phyloP scores from a whole-genome alignment of 2,329 filamentous ascomycete species.

The Apiospora kogelbergensis region DNA sequence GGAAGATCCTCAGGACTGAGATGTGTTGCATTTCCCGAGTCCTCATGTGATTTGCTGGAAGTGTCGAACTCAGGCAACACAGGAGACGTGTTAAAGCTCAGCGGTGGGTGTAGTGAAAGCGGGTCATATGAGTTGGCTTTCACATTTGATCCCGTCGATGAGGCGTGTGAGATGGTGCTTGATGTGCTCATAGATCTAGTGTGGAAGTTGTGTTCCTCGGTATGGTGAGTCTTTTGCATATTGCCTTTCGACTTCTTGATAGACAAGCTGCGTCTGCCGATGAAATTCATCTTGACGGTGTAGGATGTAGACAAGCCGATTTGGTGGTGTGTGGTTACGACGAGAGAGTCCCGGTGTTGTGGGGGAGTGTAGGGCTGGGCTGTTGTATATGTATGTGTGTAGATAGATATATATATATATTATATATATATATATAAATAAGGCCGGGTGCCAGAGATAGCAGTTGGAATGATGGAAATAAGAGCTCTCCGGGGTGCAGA shows the following conservation, averaged over 20 bases:
- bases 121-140: slow-evolving; percentile 24
- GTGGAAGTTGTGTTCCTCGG: slow-evolving; percentile 9
- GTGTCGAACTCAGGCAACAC: slow-evolving; percentile 23
- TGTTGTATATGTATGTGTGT: too few species aligned
- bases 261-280: background rate
- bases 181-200: slow-evolving; percentile 14
- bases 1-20: background rate
- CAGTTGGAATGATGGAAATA: background rate
- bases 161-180: slow-evolving; percentile 27
- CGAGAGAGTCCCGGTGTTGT: background rate
- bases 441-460: background rate
- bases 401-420: too few species aligned
- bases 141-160: slow-evolving; percentile 22
- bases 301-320: background rate
- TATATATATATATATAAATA: background rate
- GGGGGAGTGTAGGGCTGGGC: background rate
- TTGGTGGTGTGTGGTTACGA: background rate
- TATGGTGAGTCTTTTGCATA: background rate
- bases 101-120: slow-evolving; percentile 31
- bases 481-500: slow-evolving; percentile 7
- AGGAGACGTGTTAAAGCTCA: slow-evolving; percentile 31
- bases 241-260: background rate
- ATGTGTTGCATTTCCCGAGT: slow-evolving; percentile 12
- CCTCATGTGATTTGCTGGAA: slow-evolving; percentile 10
- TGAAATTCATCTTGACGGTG: background rate